phyloP scores from a whole-genome alignment of 2,329 filamentous ascomycete species.

The Colletotrichum graminicola region DNA sequence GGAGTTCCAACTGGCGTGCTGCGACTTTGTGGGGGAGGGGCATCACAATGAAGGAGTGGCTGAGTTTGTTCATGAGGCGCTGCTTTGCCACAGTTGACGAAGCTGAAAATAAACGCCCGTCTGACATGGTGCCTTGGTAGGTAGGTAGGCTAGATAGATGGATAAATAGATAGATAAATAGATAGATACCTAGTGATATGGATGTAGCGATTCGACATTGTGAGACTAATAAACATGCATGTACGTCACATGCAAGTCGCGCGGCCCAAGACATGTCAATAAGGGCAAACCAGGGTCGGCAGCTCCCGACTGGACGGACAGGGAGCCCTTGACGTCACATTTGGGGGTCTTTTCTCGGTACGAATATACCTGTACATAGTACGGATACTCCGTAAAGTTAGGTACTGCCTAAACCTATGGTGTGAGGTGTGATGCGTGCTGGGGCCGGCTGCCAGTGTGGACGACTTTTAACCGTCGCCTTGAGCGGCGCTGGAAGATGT shows the following conservation, averaged over 20 bases:
- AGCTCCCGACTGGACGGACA: constrained; percentile 37
- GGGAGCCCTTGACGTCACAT: constrained; percentile 36
- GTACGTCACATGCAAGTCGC: constrained; percentile 38
- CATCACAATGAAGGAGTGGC: not conserved
- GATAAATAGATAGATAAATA: too few species aligned
- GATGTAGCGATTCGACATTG: not conserved
- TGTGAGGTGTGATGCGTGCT: too few species aligned
- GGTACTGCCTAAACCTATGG: too few species aligned
- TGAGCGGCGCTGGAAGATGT: too few species aligned
- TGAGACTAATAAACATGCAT: not conserved
- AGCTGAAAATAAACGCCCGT: too few species aligned
- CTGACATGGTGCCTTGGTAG: too few species aligned
- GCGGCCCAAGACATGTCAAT: constrained; percentile 4
- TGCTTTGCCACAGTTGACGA: constrained; percentile 18
- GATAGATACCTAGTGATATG: not conserved
- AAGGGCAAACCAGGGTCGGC: constrained; percentile 30
- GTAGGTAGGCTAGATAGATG: not conserved
- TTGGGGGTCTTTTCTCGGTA: too few species aligned
- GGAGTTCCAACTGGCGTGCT: not conserved
- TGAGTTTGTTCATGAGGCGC: not conserved
- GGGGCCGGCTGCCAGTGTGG: too few species aligned
- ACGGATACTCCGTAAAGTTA: too few species aligned
- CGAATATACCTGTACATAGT: too few species aligned
- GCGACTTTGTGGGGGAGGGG: too few species aligned
- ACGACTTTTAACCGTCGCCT: too few species aligned